phyloP scores from a whole-genome alignment of 305 asterid genomes.

The Solanum hybrid region DNA sequence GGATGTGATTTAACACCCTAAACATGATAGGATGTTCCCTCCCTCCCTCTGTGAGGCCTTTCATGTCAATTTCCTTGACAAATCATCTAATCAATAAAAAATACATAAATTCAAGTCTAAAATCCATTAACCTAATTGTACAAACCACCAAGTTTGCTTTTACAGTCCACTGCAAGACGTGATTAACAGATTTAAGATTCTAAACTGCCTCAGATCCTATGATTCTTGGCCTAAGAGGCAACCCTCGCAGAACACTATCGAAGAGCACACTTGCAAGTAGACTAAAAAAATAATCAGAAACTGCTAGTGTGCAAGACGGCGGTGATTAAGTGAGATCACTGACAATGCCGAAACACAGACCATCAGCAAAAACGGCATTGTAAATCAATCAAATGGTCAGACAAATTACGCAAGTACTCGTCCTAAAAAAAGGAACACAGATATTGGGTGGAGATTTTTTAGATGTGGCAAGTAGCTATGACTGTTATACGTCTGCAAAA shows the following conservation, averaged over 20 bases:
- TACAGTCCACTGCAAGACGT: background rate
- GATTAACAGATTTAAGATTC: background rate
- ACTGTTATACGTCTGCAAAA: background rate
- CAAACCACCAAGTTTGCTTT: background rate
- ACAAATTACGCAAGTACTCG: background rate
- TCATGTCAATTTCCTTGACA: background rate
- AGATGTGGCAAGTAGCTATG: background rate
- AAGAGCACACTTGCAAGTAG: background rate
- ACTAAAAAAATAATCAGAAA: background rate
- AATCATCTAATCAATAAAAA: background rate
- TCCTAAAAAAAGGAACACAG: background rate
- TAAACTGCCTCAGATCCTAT: background rate
- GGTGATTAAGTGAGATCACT: background rate
- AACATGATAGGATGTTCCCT: background rate
- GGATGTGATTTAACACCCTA: background rate
- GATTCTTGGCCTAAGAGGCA: background rate
- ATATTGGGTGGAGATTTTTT: background rate
- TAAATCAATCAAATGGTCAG: background rate
- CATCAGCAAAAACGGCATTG: background rate
- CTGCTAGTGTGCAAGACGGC: background rate
- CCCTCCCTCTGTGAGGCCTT: background rate
- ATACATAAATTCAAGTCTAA: background rate
- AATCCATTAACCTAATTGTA: background rate
- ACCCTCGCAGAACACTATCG: background rate
- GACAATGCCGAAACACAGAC: background rate